phyloP scores from a whole-genome alignment of 306 rosid species.

The Calophaca sinica region DNA sequence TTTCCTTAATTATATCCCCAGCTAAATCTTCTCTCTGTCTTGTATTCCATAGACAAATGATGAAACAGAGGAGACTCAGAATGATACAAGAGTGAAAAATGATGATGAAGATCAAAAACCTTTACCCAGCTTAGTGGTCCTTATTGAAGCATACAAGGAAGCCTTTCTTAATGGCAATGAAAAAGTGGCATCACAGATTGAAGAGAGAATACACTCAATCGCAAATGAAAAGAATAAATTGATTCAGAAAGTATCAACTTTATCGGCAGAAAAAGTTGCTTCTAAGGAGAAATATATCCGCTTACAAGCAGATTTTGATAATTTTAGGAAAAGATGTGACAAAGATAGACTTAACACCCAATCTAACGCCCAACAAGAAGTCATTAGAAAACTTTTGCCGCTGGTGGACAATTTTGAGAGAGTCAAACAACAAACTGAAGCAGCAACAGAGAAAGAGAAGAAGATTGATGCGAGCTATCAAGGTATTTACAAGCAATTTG shows the following conservation, averaged over 20 bases:
- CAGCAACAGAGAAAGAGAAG: conserved; percentile 78
- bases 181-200: conserved; percentile 55
- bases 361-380: conserved; percentile 70
- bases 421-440: conserved; percentile 72
- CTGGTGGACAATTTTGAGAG: conserved; percentile 91
- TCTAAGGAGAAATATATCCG: conserved; percentile 76
- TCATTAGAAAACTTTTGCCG: conserved; percentile 74
- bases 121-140: conserved; percentile 55
- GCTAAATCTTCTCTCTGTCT: conserved; percentile 38
- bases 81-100: conserved; percentile 43
- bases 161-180: conserved; percentile 67
- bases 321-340: conserved; percentile 79
- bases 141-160: conserved; percentile 71
- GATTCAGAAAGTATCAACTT: conserved; percentile 56
- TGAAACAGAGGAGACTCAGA: conserved; percentile 48
- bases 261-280: conserved; percentile 64
- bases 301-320: conserved; percentile 93
- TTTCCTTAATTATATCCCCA: conserved; percentile 4
- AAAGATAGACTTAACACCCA: conserved; percentile 66
- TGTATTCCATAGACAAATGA: conserved; percentile 53
- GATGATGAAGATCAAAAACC: conserved; percentile 44
- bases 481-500: conserved; percentile 94
- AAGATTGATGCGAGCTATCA: conserved; percentile 86
- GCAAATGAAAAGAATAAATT: conserved; percentile 62
- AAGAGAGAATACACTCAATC: conserved; percentile 52